Evolutionary conservation across 2,329 filamentous ascomycete species (phyloP), one percentile per base, ranked within the genome.

Genomic region (Aspergillus oerlinghausenensis): DNA sequence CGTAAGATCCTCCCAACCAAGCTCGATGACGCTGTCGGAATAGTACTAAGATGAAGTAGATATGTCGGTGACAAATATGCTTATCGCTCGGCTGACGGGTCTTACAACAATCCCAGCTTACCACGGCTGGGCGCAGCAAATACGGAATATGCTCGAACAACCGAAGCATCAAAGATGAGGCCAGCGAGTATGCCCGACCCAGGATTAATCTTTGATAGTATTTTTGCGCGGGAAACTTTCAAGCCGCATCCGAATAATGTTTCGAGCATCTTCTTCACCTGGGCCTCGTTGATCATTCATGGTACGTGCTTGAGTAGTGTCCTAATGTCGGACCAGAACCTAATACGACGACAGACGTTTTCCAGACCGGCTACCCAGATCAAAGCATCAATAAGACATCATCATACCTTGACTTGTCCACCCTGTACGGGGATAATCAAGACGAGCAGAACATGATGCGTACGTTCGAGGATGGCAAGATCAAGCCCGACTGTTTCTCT

Each of bases 401-500:
- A 0, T 86, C 85, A 0, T 91, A 90, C 64, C 79, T 91, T 4
- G 88, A 90, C 60, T 77, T 91, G 1, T 84, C 87, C 0, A 88
- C 87, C 1, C 76, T 91, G 0, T 91, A 91, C 61, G 88, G 88
- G 51, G 84, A 88, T 50, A 76, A 72, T 28, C 64, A 77, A 59
- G 76, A 78, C 21, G 79, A 82, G 47, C 79, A 82, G 63, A 69
- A 79, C 52, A 61, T 72, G 8, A 76, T 84, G 47, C 73, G 81
- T 57, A 89, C 86, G 0, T 89, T 89, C 72, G 80, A 85, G 65
- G 82, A 88, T 60, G 89, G 89, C 40, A 84, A 81, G 69, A 75
- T 92, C 63, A 91, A 92, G 76, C 80, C 86, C 0, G 89, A 93
- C 64, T 78, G 79, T 7, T 92, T 88, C 62, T 84, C 87, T 2